Evolutionary conservation across 2,329 filamentous ascomycete genomes (phyloP), one percentile per base, ranked within the genome.

Genomic region (Aciculosporium take): DNA sequence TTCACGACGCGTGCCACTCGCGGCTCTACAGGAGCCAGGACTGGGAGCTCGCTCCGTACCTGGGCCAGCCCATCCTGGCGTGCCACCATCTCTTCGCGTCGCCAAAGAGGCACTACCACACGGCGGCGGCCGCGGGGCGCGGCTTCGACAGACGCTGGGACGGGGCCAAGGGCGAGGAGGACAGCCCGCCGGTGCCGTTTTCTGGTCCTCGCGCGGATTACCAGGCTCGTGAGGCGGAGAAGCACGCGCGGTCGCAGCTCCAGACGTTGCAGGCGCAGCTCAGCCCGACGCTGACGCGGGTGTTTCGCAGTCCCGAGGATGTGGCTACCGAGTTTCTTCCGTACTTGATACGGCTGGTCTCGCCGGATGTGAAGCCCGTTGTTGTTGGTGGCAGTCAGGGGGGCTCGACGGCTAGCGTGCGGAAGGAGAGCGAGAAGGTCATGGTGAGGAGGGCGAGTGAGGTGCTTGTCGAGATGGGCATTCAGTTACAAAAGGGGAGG

Each of bases 11-110:
- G 0, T 79, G 94, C 47, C 86, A 85, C 20, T 79, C 80, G 1
- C 77, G 80, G 30, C 72, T 96, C 1, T 93, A 80, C 56, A 67
- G 76, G n/a, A 79, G 75, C 45, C 89, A 95, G 57, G 88, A 94
- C 42, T 98, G 91, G 84, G 91, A 98, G 59, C 67, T 98, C 13
- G 76, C 74, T 0, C 80, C 85, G 0, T 98, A 98, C 57, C 73
- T 96, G 37, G 84, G 80, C 52, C 84, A 91, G 50, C 81, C 89
- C 0, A 74, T 91, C 13, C 72, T 96, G 2, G 91, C 85, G 3
- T 95, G 94, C 55, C 93, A 98, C 56, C 71, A 85, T 54, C 72
- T 98, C 10, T 98, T 98, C 55, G 84, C 88, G 3, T 81, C 84
- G 0, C 76, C 81, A 21, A 71, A 71, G 28, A 70, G 70, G 42